These are phyloP conservation scores for Arctostaphylos glauca DNA, from an alignment of 148 eudicot species.

Conservation along the genomic window DNA sequence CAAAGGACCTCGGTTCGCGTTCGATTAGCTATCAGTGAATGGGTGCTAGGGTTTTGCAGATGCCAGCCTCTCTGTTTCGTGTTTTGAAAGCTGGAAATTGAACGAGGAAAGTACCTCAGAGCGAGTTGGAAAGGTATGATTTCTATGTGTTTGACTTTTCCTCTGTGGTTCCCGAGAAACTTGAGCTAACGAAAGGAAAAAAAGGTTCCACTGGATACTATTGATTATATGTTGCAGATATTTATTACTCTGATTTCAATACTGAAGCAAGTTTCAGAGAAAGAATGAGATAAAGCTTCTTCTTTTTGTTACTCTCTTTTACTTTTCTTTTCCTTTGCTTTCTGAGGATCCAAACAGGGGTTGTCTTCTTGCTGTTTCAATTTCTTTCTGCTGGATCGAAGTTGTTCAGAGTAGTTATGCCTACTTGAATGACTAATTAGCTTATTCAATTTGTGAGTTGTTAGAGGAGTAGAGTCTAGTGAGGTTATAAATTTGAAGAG, in stretches of 20 bases:
- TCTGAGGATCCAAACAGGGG: slow-evolving; percentile 4
- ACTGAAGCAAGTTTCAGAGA: background rate
- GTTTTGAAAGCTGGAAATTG: slow-evolving; percentile 3
- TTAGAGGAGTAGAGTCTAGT: background rate
- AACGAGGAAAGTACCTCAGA: background rate
- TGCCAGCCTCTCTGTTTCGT: background rate
- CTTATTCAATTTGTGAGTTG: background rate
- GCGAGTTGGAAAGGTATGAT: background rate
- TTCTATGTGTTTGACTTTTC: background rate
- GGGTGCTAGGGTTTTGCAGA: slow-evolving; percentile 6
- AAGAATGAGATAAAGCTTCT: background rate
- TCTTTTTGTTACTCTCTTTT: background rate
- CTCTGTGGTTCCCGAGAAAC: background rate
- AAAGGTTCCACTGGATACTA: background rate
- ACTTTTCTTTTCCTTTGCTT: background rate
- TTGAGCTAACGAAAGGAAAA: background rate
- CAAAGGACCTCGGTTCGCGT: background rate
- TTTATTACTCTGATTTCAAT: background rate
- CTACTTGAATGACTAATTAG: background rate
- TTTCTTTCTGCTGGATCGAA: background rate
- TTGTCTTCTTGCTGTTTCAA: background rate
- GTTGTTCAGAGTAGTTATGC: background rate
- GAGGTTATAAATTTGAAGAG: background rate
- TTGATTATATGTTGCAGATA: background rate
- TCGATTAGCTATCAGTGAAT: background rate